phyloP scores from a whole-genome alignment of 2,329 filamentous ascomycete genomes.

The Exutisphaerella laricina region DNA sequence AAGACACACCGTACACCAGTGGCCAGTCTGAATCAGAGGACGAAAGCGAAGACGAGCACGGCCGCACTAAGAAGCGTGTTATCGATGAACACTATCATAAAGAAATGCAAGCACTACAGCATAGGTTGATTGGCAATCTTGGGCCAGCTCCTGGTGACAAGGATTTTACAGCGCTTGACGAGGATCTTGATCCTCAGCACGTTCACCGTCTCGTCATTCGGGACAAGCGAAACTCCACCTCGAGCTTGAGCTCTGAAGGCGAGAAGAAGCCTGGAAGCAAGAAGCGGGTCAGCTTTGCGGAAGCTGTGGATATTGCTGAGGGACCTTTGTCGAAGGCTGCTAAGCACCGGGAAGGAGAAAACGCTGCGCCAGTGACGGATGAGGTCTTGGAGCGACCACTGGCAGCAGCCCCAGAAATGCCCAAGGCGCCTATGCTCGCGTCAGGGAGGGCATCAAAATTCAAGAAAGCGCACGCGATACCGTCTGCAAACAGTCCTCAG shows the following conservation, averaged over 20 bases:
- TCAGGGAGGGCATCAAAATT: constrained; percentile 37
- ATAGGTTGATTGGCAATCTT: constrained; percentile 61
- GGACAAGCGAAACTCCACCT: constrained; percentile 28
- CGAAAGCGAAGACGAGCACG: constrained; percentile 70
- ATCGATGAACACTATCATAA: constrained; percentile 69
- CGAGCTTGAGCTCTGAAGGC: constrained; percentile 17
- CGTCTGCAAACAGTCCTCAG: neutral
- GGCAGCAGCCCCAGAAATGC: constrained; percentile 8
- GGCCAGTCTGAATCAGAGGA: constrained; percentile 57
- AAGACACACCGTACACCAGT: constrained; percentile 39
- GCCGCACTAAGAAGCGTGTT: constrained; percentile 62
- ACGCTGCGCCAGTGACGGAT: constrained; percentile 27
- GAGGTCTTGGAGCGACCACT: constrained; percentile 41
- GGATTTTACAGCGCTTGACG: constrained; percentile 32
- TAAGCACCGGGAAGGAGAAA: constrained; percentile 24
- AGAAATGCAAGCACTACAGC: constrained; percentile 81
- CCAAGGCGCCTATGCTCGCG: constrained; percentile 24
- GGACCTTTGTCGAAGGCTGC: constrained; percentile 26
- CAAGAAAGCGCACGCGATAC: constrained; percentile 28
- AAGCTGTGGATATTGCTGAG: constrained; percentile 64
- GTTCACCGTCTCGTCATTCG: constrained; percentile 51
- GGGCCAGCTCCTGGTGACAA: constrained; percentile 43
- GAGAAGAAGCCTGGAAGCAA: constrained; percentile 35
- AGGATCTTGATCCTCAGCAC: constrained; percentile 47
- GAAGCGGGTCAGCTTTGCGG: constrained; percentile 79